Evolutionary conservation across 2,329 filamentous ascomycete species (phyloP), one percentile per base, ranked within the genome.

Genomic region (Pseudogymnoascus pannorum): DNA sequence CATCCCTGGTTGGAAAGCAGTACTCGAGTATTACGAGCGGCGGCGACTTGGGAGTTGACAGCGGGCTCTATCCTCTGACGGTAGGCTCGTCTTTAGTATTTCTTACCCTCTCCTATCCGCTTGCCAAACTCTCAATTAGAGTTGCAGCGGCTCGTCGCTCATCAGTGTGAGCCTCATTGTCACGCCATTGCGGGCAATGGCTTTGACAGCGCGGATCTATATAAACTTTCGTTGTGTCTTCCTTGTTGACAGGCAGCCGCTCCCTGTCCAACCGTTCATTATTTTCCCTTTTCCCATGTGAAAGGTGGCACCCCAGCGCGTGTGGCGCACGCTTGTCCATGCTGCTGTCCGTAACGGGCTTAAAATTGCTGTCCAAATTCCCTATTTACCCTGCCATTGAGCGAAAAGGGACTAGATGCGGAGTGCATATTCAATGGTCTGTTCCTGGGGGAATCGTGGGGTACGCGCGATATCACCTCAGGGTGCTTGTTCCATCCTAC

Each of bases 381-480:
- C 24, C 48, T 31, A 54, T 14, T 54, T 54, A 54, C 26, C 48
- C 48, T 54, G 9, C 26, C 26, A 31, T 18, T 54, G 48, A 54
- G 26, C 48, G 11, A 54, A 54, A 31, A 26, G 9, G 48, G 48
- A 54, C 48, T 54, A 54, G 48, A 54, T 54, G 48, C 48, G 48
- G 48, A 54, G 48, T 18, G 24, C 48, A 54, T 31, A 18, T 54
- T 54, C 48, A 54, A 54, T 54, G 48, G 48, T 54, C 48, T 54
- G 48, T 54, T 54, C 48, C 48, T 54, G 48, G 26, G 26, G 48
- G 24, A 18, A 54, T 20, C 26, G 26, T 54, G 24, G 44, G 44
- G 8, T 54, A 54, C 26, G 44, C 24, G 8, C 44, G 24, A 54
- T 54, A 54, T 54, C 26, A 31, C 26, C 26, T 16, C 48, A 18